Conservation (phyloP, 768 basidiomycete species). For the Cantharellus anzutake region DNA sequence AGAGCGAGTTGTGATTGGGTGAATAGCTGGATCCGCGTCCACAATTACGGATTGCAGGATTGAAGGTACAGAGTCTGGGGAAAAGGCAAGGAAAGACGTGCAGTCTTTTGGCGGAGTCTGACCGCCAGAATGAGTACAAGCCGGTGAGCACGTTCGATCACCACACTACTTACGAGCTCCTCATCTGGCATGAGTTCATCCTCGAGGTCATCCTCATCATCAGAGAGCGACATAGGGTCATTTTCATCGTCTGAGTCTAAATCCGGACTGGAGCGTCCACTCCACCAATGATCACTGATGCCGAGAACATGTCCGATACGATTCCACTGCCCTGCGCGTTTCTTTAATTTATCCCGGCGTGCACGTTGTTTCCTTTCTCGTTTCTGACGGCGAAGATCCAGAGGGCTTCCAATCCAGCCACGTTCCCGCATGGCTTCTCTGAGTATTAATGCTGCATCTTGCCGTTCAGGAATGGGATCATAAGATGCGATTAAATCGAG, state of each 20-base stretch:
- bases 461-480: slow-evolving; percentile 58
- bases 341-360: slow-evolving; percentile 32
- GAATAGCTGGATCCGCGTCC: slow-evolving; percentile 48
- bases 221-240: slow-evolving; percentile 4
- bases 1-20: slow-evolving; percentile 29
- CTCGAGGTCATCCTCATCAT: slow-evolving; percentile 23
- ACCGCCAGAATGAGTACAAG: not conserved
- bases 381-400: slow-evolving; percentile 48
- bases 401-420: slow-evolving; percentile 8
- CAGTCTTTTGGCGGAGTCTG: slow-evolving; percentile 62
- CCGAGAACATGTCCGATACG: slow-evolving; percentile 14
- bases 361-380: slow-evolving; percentile 37
- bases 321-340: slow-evolving; percentile 32
- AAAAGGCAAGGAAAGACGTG: slow-evolving; percentile 85
- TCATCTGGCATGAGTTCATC: slow-evolving; percentile 21
- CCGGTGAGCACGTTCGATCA: not conserved
- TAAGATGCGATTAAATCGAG: slow-evolving; percentile 81
- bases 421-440: slow-evolving; percentile 72
- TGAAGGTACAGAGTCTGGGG: slow-evolving; percentile 52
- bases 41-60: slow-evolving; percentile 71
- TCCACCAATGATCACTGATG: slow-evolving; percentile 38
- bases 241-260: slow-evolving; percentile 47
- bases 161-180: slow-evolving; percentile 24
- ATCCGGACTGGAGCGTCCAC: slow-evolving; percentile 32
- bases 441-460: slow-evolving; percentile 71